A percentile compares a stretch with the other conserved stretches of the same genome.
Conservation (phyloP, 2,329 filamentous ascomycete genomes). For the Ilyonectria mors-panacis region DNA sequence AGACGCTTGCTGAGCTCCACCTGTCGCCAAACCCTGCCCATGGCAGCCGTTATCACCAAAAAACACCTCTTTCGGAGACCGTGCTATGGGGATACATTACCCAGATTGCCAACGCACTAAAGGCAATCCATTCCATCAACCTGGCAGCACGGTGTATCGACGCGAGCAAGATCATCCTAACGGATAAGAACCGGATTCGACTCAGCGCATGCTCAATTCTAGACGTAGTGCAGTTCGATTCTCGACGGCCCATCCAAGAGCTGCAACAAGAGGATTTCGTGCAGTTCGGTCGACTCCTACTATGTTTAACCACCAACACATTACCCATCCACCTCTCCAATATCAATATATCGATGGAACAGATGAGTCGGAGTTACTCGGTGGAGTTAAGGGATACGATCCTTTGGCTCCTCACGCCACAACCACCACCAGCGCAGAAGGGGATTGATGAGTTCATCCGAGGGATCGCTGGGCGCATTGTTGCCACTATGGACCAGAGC, state of each 20-base stretch:
- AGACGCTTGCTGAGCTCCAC: slow-evolving; percentile 89
- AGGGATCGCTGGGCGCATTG: slow-evolving; percentile 83
- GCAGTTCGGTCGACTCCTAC: slow-evolving; percentile 85
- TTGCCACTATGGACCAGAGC: slow-evolving; percentile 81
- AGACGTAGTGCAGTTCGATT: slow-evolving; percentile 89
- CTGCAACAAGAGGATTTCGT: slow-evolving; percentile 90
- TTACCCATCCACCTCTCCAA: slow-evolving; percentile 69
- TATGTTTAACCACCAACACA: slow-evolving; percentile 84
- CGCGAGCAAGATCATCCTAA: slow-evolving; percentile 89
- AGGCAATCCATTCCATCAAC: slow-evolving; percentile 84
- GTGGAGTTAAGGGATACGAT: slow-evolving; percentile 84
- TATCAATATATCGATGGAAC: slow-evolving; percentile 79
- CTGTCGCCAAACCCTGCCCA: slow-evolving; percentile 62
- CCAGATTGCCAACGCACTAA: slow-evolving; percentile 90
- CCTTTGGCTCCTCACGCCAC: slow-evolving; percentile 82
- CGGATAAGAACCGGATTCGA: slow-evolving; percentile 90
- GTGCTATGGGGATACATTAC: slow-evolving; percentile 93
- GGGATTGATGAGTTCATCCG: slow-evolving; percentile 84
- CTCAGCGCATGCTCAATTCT: slow-evolving; percentile 90
- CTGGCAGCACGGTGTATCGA: slow-evolving; percentile 90
- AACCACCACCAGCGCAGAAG: slow-evolving; percentile 71
- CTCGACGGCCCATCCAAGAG: slow-evolving; percentile 76
- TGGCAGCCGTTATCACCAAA: slow-evolving; percentile 63
- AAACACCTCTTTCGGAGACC: slow-evolving; percentile 74
- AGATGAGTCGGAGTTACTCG: slow-evolving; percentile 83